A percentile compares a stretch with the other conserved stretches of the same genome.
Evolutionary conservation across 768 basidiomycete genomes (phyloP).

Genomic region (Leucosporidium scottii): DNA sequence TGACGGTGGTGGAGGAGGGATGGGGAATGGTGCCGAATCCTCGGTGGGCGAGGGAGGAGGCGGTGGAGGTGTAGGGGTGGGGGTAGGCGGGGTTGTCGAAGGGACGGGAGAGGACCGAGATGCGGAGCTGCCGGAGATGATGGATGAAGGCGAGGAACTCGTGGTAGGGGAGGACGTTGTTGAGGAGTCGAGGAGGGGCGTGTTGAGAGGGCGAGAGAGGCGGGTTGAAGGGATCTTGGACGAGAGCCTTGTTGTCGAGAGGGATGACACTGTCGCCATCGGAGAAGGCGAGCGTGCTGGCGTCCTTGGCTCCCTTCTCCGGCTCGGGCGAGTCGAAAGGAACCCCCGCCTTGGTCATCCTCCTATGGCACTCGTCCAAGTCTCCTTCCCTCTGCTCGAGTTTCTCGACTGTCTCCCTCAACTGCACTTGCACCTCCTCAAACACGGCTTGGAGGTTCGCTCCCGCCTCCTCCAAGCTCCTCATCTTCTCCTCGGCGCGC

Average conservation of each 20-base stretch:
- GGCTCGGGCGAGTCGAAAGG: background rate
- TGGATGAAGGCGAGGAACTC: constrained; percentile 38
- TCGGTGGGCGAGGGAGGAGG: constrained; percentile 9
- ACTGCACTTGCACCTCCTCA: constrained; percentile 30
- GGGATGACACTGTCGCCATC: constrained; percentile 25
- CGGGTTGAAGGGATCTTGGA: background rate
- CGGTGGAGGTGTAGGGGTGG: background rate
- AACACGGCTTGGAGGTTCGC: constrained; percentile 28
- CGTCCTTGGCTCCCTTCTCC: constrained; percentile 3
- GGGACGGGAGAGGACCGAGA: constrained; percentile 23
- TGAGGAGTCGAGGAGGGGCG: constrained; percentile 30
- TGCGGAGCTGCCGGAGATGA: constrained; percentile 30
- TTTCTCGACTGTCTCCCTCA: constrained; percentile 30
- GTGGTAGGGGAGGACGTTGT: constrained; percentile 35
- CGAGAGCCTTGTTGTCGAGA: background rate
- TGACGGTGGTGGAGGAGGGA: background rate
- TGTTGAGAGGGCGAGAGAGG: background rate
- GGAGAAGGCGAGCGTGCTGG: constrained; percentile 22
- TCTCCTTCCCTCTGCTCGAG: constrained; percentile 29
- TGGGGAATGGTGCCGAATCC: constrained; percentile 1
- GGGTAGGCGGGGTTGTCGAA: constrained; percentile 7
- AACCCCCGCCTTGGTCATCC: constrained; percentile 17
- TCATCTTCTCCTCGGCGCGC: constrained; percentile 36
- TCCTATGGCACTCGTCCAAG: constrained; percentile 13
- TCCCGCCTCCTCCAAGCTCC: constrained; percentile 33